phyloP scores from a whole-genome alignment of 108 stramenopile genomes.

The Fistulifera pelliculosa region DNA sequence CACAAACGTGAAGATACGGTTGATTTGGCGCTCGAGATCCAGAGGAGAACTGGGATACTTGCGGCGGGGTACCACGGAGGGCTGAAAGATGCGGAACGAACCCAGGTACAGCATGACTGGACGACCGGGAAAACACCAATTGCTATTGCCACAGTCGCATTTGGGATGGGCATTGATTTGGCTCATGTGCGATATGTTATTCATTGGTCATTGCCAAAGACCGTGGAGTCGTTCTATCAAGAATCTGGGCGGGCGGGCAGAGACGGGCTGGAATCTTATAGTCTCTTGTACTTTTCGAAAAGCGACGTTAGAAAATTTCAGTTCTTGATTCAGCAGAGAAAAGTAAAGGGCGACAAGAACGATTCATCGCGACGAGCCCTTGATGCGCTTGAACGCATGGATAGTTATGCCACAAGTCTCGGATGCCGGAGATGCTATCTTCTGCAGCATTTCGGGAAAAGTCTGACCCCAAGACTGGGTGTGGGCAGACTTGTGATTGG shows the following conservation, averaged over 20 bases:
- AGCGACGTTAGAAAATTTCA: conserved; percentile 67
- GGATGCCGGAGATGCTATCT: conserved; percentile 62
- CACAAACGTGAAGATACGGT: conserved; percentile 82
- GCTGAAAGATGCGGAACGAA: conserved; percentile 50
- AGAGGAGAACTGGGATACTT: conserved; percentile 21
- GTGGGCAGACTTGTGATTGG: conserved; percentile 67
- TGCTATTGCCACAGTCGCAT: conserved; percentile 65
- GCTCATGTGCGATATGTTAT: conserved; percentile 81
- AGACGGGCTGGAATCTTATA: conserved; percentile 68
- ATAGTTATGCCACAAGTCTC: conserved; percentile 36
- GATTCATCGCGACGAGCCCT: conserved; percentile 26
- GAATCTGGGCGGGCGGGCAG: conserved; percentile 85
- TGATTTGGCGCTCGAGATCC: conserved; percentile 30
- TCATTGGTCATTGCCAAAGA: conserved; percentile 81
- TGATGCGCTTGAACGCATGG: conserved; percentile 57
- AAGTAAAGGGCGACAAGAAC: conserved; percentile 10
- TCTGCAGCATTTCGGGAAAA: conserved; percentile 70
- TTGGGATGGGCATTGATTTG: conserved; percentile 87
- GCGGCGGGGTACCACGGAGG: conserved; percentile 55
- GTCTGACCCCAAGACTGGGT: conserved; percentile 36
- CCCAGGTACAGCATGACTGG: conserved; percentile 48
- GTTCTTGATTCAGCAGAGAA: conserved; percentile 35
- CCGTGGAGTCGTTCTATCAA: conserved; percentile 39
- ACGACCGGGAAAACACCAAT: conserved; percentile 40
- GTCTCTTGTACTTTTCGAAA: conserved; percentile 71